These are phyloP conservation scores for Exophiala oligosperma DNA, from an alignment of 2,329 filamentous ascomycete genomes.

Conservation along the genomic window DNA sequence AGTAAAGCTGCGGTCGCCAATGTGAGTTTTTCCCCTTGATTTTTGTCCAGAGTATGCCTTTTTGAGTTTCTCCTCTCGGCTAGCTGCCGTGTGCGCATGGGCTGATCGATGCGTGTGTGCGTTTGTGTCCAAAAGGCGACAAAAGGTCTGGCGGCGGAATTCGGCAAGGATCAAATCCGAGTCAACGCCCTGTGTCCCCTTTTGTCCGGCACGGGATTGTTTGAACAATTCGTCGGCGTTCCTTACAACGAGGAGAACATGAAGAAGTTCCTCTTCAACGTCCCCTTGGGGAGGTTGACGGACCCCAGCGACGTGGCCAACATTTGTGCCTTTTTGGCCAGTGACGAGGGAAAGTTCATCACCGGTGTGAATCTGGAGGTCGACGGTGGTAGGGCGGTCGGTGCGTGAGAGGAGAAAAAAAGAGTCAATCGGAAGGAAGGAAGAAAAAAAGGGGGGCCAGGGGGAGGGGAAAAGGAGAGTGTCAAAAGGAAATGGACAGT, in stretches of 20 bases:
- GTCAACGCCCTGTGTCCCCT: constrained; percentile 62
- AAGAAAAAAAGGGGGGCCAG: no score
- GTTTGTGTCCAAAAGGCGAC: constrained; percentile 43
- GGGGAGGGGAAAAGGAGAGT: no score
- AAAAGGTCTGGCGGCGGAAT: constrained; percentile 56
- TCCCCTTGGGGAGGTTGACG: constrained; percentile 45
- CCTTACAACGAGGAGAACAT: constrained; percentile 47
- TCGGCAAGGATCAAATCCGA: constrained; percentile 49
- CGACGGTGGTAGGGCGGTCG: constrained; percentile 27
- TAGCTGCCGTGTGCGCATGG: no score
- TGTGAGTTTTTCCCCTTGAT: constrained; percentile 29
- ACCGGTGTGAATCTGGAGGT: constrained; percentile 38
- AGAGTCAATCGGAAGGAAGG: no score
- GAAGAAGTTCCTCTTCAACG: constrained; percentile 44
- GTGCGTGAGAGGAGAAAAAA: constrained; percentile 5
- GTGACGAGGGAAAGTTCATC: constrained; percentile 68
- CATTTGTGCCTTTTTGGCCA: constrained; percentile 64
- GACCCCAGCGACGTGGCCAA: constrained; percentile 65
- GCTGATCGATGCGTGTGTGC: no score
- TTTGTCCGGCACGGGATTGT: constrained; percentile 65
- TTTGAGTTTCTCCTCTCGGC: no score
- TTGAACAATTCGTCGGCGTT: constrained; percentile 41
- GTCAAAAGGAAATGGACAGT: no score
- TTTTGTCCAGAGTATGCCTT: not conserved
- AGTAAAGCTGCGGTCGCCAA: constrained; percentile 47